These are phyloP conservation scores for Plenodomus biglobosus DNA, from an alignment of 2,329 filamentous ascomycete genomes.

Conservation along the genomic window DNA sequence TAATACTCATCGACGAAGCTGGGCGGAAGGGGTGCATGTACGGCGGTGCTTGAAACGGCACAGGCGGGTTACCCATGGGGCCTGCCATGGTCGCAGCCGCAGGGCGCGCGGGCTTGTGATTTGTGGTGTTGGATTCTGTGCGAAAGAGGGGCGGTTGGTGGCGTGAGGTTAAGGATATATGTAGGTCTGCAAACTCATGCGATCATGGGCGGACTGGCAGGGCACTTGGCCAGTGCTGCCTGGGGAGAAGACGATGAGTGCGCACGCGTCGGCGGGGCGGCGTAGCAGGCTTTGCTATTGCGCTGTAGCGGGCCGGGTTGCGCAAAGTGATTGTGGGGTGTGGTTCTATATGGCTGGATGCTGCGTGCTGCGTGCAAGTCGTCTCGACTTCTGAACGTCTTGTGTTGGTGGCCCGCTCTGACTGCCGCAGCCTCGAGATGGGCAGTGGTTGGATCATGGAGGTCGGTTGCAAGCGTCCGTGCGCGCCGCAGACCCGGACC, in stretches of 20 bases:
- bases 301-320: neutral
- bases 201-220: neutral
- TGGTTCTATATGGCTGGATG: neutral
- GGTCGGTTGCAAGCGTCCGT: neutral
- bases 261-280: neutral
- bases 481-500: neutral
- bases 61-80: constrained; percentile 25
- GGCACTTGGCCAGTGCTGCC: constrained; percentile 14
- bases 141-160: neutral
- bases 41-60: constrained; percentile 34
- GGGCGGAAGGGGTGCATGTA: constrained; percentile 43
- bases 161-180: neutral
- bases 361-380: neutral
- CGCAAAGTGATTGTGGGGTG: neutral
- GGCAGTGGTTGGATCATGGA: neutral
- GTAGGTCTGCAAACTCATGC: neutral
- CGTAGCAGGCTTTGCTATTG: neutral
- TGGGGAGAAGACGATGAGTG: constrained; percentile 2
- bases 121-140: constrained; percentile 1
- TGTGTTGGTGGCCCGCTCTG: neutral
- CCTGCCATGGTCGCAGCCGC: constrained; percentile 35
- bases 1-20: constrained; percentile 41
- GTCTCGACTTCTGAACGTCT: neutral
- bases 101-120: constrained; percentile 1
- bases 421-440: neutral